Base-by-base conservation (phyloP, 305 asterid genomes). In the Withania somnifera region DNA sequence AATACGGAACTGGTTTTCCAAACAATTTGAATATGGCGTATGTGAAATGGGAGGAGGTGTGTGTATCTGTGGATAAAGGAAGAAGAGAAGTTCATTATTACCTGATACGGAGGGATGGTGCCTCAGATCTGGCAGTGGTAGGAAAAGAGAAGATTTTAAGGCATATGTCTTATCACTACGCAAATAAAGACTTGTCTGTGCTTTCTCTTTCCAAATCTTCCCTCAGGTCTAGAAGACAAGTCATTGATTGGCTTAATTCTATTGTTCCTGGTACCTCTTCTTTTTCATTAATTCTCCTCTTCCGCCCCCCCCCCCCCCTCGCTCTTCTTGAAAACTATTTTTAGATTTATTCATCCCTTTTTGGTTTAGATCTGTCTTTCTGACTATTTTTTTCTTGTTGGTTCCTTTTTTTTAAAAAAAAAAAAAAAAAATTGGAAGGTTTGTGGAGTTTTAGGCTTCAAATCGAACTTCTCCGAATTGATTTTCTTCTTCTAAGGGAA, bases 51-150 rank as follows among this genome's bases (percentile, higher is more conserved):
- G 87, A 91, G 81, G 98, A 93, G 91, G 89, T 86, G 61, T 73
- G 83, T 57, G 92, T 82, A 28, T 89, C 92, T 4, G 80, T 76
- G 81, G 94, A 89, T 63, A 89, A 87, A 63, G 97, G 95, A 60
- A 91, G 86, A 86, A 88, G 94, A 57, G 91, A 89, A 88, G 92
- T 92, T 45, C 91, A 80, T 42, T 95, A 93, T 83, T 95, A 89
- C 86, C 89, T 95, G 80, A 87, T 87, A 82, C 90, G 92, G 63
- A 88, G 51, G 60, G 76, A 91, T 81, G 93, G 91, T 80, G 84
- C 81, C 7, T 91, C 90, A 61, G 88, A 89, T 88, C 92, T 91
- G 88, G 93, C 90, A 83, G 93, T 90, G 42, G 89, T 92, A n/a
- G 98, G 98, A 50, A 93, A 88, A 82, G 96, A 92, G 86, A 93